phyloP scores from a whole-genome alignment of 345 rosid genomes.

The Euphorbia peplus region DNA sequence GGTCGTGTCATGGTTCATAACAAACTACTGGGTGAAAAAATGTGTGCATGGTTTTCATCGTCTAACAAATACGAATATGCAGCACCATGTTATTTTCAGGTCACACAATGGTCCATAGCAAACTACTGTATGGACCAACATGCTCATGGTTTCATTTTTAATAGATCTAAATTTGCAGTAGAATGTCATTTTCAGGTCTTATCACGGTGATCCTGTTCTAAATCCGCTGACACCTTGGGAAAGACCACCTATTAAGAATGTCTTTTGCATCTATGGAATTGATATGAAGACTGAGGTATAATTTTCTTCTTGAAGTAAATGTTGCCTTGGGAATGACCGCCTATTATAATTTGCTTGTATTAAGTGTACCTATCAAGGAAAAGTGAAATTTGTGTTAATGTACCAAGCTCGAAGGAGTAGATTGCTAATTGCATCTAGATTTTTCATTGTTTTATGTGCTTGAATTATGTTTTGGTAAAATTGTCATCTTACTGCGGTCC shows the following conservation, averaged over 20 bases:
- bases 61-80: constrained; percentile 5
- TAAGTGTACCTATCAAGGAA: not conserved
- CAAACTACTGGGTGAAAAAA: constrained; percentile 1
- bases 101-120: constrained; percentile 45
- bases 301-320: constrained; percentile 19
- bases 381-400: constrained; percentile 2
- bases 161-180: constrained; percentile 12
- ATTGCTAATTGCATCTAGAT: not conserved
- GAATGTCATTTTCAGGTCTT: constrained; percentile 54
- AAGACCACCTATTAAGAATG: constrained; percentile 93
- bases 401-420: not conserved
- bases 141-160: not conserved
- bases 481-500: not conserved
- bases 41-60: not conserved
- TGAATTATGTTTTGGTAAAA: not conserved
- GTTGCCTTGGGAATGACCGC: not conserved
- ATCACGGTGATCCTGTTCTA: constrained; percentile 79
- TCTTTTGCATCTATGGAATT: constrained; percentile 90
- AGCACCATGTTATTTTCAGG: constrained; percentile 44
- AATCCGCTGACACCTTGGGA: constrained; percentile 99
- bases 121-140: constrained; percentile 3
- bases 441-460: not conserved
- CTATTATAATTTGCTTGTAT: not conserved
- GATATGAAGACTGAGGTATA: constrained; percentile 89
- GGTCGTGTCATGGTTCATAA: constrained; percentile 57